A percentile compares a stretch with the other conserved stretches of the same genome.
These are phyloP conservation scores for Nemania sp. DNA, from an alignment of 2,329 filamentous ascomycete species.

Conservation along the genomic window DNA sequence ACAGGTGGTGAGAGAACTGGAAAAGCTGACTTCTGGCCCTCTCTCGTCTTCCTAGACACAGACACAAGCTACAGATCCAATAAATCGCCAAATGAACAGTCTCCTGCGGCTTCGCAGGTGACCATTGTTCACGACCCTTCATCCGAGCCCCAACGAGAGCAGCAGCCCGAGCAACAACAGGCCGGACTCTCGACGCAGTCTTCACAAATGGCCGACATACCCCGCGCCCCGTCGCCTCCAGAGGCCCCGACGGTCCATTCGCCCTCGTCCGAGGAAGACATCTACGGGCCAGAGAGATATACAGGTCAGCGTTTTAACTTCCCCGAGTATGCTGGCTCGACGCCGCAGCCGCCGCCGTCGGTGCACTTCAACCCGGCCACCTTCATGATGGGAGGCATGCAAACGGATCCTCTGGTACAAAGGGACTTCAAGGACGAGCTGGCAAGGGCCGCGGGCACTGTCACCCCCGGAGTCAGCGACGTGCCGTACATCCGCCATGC, in stretches of 20 bases:
- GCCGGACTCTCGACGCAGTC: constrained; percentile 39
- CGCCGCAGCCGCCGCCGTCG: constrained; percentile 30
- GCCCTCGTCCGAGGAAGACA: constrained; percentile 45
- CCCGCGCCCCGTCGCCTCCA: constrained; percentile 47
- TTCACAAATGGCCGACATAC: constrained; percentile 44
- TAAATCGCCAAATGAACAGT: constrained; percentile 28
- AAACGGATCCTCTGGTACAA: constrained; percentile 32
- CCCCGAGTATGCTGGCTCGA: constrained; percentile 31
- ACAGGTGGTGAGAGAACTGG: background rate
- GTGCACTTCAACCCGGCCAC: constrained; percentile 46
- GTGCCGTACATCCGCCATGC: constrained; percentile 89
- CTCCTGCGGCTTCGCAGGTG: constrained; percentile 35
- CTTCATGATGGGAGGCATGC: constrained; percentile 42
- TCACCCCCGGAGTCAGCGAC: constrained; percentile 81
- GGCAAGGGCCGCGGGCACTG: constrained; percentile 53
- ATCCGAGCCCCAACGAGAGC: constrained; percentile 22
- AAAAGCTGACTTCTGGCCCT: constrained; percentile 9
- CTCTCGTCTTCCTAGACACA: constrained; percentile 26
- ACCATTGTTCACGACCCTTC: constrained; percentile 35
- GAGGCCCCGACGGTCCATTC: constrained; percentile 39
- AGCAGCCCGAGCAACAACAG: constrained; percentile 20
- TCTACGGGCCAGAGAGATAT: constrained; percentile 51
- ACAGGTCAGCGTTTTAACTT: constrained; percentile 40
- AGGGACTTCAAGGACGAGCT: constrained; percentile 57
- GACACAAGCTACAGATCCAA: constrained; percentile 28